Evolutionary conservation across 2,329 filamentous ascomycete species (phyloP), one percentile per base, ranked within the genome.

Genomic region (Daldinia sp.): DNA sequence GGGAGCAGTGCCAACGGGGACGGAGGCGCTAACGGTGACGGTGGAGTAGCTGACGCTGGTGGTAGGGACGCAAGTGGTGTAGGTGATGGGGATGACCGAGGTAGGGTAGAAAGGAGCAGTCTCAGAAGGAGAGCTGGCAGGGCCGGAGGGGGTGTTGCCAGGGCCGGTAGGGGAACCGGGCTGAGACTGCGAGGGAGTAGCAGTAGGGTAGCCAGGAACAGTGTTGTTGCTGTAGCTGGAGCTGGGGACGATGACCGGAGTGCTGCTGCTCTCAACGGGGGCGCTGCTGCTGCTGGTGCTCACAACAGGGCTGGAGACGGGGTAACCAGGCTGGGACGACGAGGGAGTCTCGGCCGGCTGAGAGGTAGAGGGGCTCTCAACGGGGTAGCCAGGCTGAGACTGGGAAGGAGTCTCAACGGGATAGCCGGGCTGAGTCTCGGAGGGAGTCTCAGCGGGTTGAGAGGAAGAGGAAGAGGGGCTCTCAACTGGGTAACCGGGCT

Each of bases 41-140:
- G 74, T 76, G 30, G 74, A 75, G 73, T 76, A 74, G 73, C 73
- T 75, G 72, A 76, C 74, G 44, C 56, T 60, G 63, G 69, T 72
- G 68, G 73, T 75, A 39, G 75, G 73, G 30, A 76, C 72, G 46
- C 73, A 76, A 81, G 86, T 88, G 78, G 85, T 85, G 82, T 74
- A 75, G 71, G 74, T 77, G 60, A 75, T 59, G 42, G 76, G 71
- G 70, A 76, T 67, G 67, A 76, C 64, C 7, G 74, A 73, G 81
- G 85, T 87, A 76, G 83, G 84, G 74, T 74, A 74, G 46, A 39
- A 39, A 39, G 71, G 62, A 53, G 56, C 65, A 48, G 67, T 54
- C 59, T 41, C 50, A n/a, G 72, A 46, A 12, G 68, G 28, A 33
- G 63, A 53, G 33, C 18, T 33, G 54, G 77, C 73, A 53, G 70